Percentiles rank a stretch among this genome's conserved stretches.
These are phyloP conservation scores for Lachancea thermotolerans DNA, from an alignment of 805 yeast genomes.

Conservation along the genomic window DNA sequence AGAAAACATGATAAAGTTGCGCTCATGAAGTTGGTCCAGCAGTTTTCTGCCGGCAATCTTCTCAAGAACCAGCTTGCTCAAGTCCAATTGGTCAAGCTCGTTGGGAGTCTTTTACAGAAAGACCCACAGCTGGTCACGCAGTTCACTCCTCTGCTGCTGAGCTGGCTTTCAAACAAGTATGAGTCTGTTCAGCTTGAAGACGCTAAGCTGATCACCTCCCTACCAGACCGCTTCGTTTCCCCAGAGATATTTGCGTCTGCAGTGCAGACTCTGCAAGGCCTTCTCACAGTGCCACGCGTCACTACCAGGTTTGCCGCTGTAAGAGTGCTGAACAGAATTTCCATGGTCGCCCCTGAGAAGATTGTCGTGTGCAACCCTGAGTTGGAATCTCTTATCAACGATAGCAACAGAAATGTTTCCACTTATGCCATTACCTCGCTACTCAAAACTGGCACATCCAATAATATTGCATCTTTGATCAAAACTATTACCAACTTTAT, in stretches of 20 bases:
- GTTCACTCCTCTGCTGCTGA: constrained; percentile 49
- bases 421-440: constrained; percentile 96
- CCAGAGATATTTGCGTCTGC: constrained; percentile 66
- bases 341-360: constrained; percentile 74
- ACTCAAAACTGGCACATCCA: constrained; percentile 89
- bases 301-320: constrained; percentile 91
- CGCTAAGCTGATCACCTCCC: constrained; percentile 46
- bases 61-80: constrained; percentile 78
- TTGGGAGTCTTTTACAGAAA: constrained; percentile 63
- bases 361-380: constrained; percentile 75
- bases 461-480: constrained; percentile 82
- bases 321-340: constrained; percentile 77
- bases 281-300: constrained; percentile 81
- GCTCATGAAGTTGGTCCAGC: constrained; percentile 79
- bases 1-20: constrained; percentile 93
- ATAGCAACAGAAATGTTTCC: constrained; percentile 83
- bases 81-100: constrained; percentile 77
- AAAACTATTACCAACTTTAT: constrained; percentile 80
- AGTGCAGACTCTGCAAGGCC: constrained; percentile 63
- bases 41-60: constrained; percentile 52
- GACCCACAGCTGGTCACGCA: constrained; percentile 52
- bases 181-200: constrained; percentile 93
- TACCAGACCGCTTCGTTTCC: constrained; percentile 48
- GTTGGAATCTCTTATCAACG: constrained; percentile 80
- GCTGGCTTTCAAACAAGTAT: constrained; percentile 70